These are phyloP conservation scores for Jasminum sambac DNA, from an alignment of 257 asterid species.

Conservation along the genomic window DNA sequence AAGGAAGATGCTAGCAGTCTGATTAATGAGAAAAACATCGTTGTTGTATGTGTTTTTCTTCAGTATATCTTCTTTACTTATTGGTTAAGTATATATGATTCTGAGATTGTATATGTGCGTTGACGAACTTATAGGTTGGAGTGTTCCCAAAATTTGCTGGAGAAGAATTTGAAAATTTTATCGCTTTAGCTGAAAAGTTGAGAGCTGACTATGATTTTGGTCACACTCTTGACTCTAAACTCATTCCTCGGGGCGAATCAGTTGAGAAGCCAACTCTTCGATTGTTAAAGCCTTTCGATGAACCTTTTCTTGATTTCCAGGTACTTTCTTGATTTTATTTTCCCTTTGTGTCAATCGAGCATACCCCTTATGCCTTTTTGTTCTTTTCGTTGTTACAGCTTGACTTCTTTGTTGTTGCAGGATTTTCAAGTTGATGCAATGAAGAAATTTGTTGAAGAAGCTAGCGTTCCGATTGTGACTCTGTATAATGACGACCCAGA, in stretches of 20 bases:
- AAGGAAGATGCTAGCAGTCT: constrained; percentile 50
- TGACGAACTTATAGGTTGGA: constrained; percentile 52
- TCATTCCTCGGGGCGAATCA: constrained; percentile 61
- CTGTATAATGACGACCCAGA: constrained; percentile 53
- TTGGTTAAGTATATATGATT: neutral
- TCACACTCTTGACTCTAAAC: constrained; percentile 72
- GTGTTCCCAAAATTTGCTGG: constrained; percentile 68
- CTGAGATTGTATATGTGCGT: neutral
- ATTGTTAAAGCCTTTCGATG: constrained; percentile 82
- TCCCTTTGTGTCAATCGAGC: neutral
- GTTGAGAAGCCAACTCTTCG: constrained; percentile 76
- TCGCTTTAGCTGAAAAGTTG: constrained; percentile 65
- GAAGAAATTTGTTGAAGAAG: constrained; percentile 59
- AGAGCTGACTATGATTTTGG: constrained; percentile 69
- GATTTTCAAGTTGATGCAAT: constrained; percentile 59
- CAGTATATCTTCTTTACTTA: neutral
- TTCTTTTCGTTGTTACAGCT: constrained; percentile 11
- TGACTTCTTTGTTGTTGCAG: constrained; percentile 38
- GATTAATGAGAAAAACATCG: constrained; percentile 55
- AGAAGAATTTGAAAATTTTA: constrained; percentile 59
- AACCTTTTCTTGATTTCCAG: constrained; percentile 62
- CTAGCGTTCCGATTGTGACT: constrained; percentile 60
- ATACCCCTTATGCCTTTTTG: neutral
- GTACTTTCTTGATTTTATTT: constrained; percentile 27
- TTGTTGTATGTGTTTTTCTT: constrained; percentile 46